Evolutionary conservation across 441 rosid species (phyloP), one percentile per base, ranked within the genome.

Genomic region (Eutrema salsugineum): DNA sequence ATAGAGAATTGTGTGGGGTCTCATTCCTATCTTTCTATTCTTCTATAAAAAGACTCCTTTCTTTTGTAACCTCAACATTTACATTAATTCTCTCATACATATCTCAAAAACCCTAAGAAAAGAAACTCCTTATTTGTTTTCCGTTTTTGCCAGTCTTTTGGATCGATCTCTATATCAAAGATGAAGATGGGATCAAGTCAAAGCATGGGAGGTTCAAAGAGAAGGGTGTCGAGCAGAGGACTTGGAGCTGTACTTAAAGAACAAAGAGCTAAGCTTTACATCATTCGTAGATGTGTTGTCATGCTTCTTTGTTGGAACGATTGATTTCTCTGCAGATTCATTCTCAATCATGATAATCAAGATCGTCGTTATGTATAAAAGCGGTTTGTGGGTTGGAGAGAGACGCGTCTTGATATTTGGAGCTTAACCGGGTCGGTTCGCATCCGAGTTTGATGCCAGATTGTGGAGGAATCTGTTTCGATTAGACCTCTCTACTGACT

Each of bases 221-320:
- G 97, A 83, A 88, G 97, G 77, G 72, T 86, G 11, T 83, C 80
- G 14, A 85, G 93, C 75, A 91, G 80, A 77, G 92, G 97, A 2
- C 83, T 88, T 33, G 99, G 97, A 51, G 84, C 88, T 53, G 91
- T 78, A 55, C 90, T 91, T 12, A 83, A 90, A 81, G 91, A 94
- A 71, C 99, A 94, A 73, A 90, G 88, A 82, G 97, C 96, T 20
- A 81, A 83, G 83, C 92, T 94, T 73, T 94, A 94, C 80, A 94
- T 94, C 44, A 94, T 94, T n/a, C 83, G 90, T 63, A 87, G 99
- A 89, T 94, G 99, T 69, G 97, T 94, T 33, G 93, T 91, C 76
- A 94, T 91, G 99, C 93, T 94, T 43, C 87, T 94, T 56, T 94
- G 96, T 49, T 90, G 97, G 99, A 90, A 91, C 80, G 99, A 94